Evolutionary conservation across 148 eudicot genomes (phyloP).

Genomic region (Silene conica): DNA sequence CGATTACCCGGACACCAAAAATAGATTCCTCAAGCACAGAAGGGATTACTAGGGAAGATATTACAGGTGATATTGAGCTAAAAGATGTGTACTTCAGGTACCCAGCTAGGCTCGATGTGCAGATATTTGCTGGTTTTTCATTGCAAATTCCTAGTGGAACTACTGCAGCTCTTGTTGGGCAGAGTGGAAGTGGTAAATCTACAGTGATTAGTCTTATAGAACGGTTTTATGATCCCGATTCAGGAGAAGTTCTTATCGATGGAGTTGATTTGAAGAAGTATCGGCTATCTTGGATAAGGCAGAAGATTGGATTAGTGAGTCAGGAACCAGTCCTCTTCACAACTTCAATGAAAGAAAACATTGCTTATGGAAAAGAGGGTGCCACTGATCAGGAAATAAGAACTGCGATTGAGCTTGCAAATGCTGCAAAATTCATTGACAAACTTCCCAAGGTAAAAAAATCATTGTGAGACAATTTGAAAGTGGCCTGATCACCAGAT

Average conservation of each 20-base stretch:
- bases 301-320: slow-evolving; percentile 75
- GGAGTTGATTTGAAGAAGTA: slow-evolving; percentile 57
- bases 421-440: slow-evolving; percentile 76
- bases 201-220: slow-evolving; percentile 73
- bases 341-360: slow-evolving; percentile 60
- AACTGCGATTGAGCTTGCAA: slow-evolving; percentile 68
- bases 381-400: slow-evolving; percentile 63
- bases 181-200: slow-evolving; percentile 95
- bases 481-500: too few species aligned
- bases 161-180: slow-evolving; percentile 76
- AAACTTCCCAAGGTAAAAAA: slow-evolving; percentile 52
- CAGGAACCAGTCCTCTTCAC: slow-evolving; percentile 75
- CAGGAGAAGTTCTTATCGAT: slow-evolving; percentile 68
- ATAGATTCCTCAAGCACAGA: slow-evolving; percentile 58
- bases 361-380: slow-evolving; percentile 59
- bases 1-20: slow-evolving; percentile 55
- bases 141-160: slow-evolving; percentile 50
- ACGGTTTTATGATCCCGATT: slow-evolving; percentile 79
- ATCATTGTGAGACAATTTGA: too few species aligned
- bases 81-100: slow-evolving; percentile 66
- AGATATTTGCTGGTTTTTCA: slow-evolving; percentile 67
- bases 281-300: slow-evolving; percentile 64
- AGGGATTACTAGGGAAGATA: slow-evolving; percentile 49
- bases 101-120: slow-evolving; percentile 77
- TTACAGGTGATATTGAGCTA: slow-evolving; percentile 65